Evolutionary conservation across 106 monocot genomes (phyloP).

Genomic region (Allium cepa): DNA sequence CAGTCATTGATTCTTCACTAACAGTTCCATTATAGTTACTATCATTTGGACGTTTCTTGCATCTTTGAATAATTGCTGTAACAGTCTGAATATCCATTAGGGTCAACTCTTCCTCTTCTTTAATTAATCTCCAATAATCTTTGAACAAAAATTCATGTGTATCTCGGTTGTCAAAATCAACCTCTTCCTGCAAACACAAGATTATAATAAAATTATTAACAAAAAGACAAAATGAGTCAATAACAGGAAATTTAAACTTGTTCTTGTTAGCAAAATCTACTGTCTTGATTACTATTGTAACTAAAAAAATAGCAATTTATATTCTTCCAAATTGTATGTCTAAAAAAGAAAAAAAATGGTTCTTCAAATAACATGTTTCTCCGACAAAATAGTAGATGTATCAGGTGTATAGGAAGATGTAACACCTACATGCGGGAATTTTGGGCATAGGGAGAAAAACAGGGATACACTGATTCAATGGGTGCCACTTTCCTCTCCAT

Average conservation of each 20-base stretch:
- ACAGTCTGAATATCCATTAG: conserved; percentile 44
- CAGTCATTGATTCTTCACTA: conserved; percentile 6
- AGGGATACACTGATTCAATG: too few relatives aligned
- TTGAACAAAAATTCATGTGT: conserved; percentile 60
- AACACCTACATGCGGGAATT: too few relatives aligned
- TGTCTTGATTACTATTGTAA: not conserved
- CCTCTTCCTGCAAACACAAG: conserved; percentile 36
- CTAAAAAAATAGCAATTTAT: not conserved
- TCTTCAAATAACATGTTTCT: not conserved
- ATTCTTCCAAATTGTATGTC: not conserved
- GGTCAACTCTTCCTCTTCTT: conserved; percentile 51
- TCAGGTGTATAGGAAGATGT: too few relatives aligned
- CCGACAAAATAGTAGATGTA: not conserved
- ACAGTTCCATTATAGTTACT: conserved; percentile 17
- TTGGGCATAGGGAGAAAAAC: too few relatives aligned
- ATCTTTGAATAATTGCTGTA: conserved; percentile 28
- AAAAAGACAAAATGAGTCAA: conserved; percentile 4
- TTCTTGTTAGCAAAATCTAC: not conserved
- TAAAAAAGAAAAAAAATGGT: not conserved
- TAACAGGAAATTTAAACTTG: not conserved
- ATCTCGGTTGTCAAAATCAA: conserved; percentile 55
- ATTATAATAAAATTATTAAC: too few relatives aligned
- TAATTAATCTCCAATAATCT: conserved; percentile 78
- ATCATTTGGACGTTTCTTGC: conserved; percentile 12
- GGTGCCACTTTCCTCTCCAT: too few relatives aligned